These are phyloP conservation scores for Blastobotrys robertii DNA, from an alignment of 805 yeast genomes.

Conservation along the genomic window DNA sequence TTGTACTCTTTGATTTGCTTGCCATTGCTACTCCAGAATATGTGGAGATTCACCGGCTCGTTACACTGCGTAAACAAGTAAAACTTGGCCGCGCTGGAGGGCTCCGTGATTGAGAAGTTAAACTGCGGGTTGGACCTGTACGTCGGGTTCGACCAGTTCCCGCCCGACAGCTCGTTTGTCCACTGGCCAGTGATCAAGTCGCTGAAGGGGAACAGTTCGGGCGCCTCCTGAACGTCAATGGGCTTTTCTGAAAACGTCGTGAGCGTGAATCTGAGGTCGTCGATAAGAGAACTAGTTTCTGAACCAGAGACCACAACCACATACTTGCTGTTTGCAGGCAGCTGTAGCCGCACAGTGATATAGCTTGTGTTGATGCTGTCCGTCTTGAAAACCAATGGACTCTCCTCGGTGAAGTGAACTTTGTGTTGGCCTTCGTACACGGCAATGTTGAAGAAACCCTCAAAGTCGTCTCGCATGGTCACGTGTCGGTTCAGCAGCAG, in stretches of 20 bases:
- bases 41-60: conserved; percentile 33
- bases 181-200: conserved; percentile 31
- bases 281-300: conserved; percentile 1
- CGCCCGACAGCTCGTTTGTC: conserved; percentile 40
- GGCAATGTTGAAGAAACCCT: conserved; percentile 6
- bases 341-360: conserved; percentile 17
- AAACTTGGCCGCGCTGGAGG: conserved; percentile 8
- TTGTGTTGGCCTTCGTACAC: conserved; percentile 6
- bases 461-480: conserved; percentile 1
- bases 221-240: conserved; percentile 27
- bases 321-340: conserved; percentile 17
- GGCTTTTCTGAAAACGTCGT: conserved; percentile 9
- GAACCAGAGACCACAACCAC: conserved; percentile 17
- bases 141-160: conserved; percentile 40
- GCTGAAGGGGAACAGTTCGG: conserved; percentile 16
- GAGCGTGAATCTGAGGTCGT: conserved; percentile 12
- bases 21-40: conserved; percentile 31
- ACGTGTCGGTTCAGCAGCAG: conserved; percentile 10
- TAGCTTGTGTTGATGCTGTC: conserved; percentile 27
- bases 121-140: conserved; percentile 51
- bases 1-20: conserved; percentile 23
- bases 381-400: conserved; percentile 14
- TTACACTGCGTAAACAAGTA: conserved; percentile 20
- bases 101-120: neutral
- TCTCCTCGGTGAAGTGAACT: conserved; percentile 9